Conservation (phyloP, 1,139 yeast species). For the Candida glucosophila region DNA sequence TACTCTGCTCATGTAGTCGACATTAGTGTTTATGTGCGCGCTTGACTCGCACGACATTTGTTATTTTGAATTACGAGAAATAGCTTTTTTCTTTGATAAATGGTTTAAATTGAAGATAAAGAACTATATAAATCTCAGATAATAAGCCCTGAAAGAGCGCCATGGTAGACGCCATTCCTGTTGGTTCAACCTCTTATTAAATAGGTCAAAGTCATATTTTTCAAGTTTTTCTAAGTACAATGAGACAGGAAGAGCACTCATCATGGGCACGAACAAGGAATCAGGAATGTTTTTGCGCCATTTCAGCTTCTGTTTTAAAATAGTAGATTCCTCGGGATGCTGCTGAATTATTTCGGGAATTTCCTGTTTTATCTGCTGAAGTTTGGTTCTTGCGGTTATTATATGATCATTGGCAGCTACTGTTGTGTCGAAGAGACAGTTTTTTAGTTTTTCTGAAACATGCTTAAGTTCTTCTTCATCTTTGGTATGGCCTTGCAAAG, state of each 20-base stretch:
- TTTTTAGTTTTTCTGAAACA: constrained; percentile 36
- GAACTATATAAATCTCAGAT: constrained; percentile 32
- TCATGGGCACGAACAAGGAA: constrained; percentile 56
- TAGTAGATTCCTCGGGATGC: constrained; percentile 18
- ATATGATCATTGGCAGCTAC: constrained; percentile 75
- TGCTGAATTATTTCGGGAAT: constrained; percentile 18
- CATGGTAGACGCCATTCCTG: constrained; percentile 72
- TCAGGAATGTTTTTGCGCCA: constrained; percentile 54
- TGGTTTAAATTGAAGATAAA: too few species aligned
- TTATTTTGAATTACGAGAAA: constrained; percentile 1
- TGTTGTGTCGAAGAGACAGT: constrained; percentile 64
- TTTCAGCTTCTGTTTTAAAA: constrained; percentile 21
- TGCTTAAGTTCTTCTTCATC: constrained; percentile 16
- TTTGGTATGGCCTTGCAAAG: constrained; percentile 37
- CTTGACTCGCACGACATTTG: constrained; percentile 1
- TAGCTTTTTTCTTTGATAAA: too few species aligned
- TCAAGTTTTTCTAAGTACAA: constrained; percentile 57
- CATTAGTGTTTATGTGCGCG: too few species aligned
- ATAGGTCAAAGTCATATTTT: constrained; percentile 54
- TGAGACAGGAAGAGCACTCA: constrained; percentile 59
- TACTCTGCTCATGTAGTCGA: too few species aligned
- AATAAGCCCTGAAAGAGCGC: constrained; percentile 50
- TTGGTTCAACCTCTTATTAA: constrained; percentile 37
- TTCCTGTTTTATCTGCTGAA: constrained; percentile 27
- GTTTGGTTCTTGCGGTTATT: constrained; percentile 53